A percentile compares a stretch with the other conserved stretches of the same genome.
phyloP scores from a whole-genome alignment of 306 rosid species.

The Dalbergia cultrata region DNA sequence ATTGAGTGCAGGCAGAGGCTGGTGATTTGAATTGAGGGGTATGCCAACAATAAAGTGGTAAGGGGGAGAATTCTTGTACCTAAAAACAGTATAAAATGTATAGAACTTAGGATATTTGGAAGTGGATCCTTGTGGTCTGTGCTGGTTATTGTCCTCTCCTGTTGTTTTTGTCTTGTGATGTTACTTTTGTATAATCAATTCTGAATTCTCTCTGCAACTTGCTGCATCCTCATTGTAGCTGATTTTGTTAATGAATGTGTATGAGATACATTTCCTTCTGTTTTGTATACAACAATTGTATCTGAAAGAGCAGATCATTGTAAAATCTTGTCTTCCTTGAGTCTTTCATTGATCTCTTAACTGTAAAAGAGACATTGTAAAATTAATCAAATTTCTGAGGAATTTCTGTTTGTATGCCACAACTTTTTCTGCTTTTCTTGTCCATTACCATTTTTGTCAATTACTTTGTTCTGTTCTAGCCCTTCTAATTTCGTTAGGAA shows the following conservation, averaged over 20 bases:
- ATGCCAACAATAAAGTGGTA: conserved; percentile 43
- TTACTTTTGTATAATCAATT: conserved; percentile 61
- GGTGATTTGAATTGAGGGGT: conserved; percentile 35
- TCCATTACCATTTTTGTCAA: neutral
- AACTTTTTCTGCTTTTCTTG: neutral
- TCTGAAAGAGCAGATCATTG: conserved; percentile 26
- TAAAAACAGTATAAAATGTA: conserved; percentile 55
- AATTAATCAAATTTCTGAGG: conserved; percentile 11
- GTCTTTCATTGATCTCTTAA: conserved; percentile 19
- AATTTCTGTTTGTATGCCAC: neutral
- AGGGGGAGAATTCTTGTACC: conserved; percentile 53
- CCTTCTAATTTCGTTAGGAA: conserved; percentile 13
- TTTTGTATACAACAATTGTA: conserved; percentile 41
- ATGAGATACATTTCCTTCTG: conserved; percentile 33
- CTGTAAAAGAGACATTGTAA: neutral
- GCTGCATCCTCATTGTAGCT: conserved; percentile 55
- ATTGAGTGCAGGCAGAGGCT: conserved; percentile 17
- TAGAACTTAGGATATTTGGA: conserved; percentile 57
- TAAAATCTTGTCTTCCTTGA: conserved; percentile 21
- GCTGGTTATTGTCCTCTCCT: conserved; percentile 35
- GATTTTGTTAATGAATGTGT: conserved; percentile 49
- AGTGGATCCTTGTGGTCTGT: conserved; percentile 50
- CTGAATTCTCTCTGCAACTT: conserved; percentile 46
- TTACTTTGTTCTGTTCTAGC: conserved; percentile 13
- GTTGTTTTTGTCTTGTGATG: conserved; percentile 38